Evolutionary conservation across 257 asterid species (phyloP), one percentile per base, ranked within the genome.

Genomic region (Plantago elongata): DNA sequence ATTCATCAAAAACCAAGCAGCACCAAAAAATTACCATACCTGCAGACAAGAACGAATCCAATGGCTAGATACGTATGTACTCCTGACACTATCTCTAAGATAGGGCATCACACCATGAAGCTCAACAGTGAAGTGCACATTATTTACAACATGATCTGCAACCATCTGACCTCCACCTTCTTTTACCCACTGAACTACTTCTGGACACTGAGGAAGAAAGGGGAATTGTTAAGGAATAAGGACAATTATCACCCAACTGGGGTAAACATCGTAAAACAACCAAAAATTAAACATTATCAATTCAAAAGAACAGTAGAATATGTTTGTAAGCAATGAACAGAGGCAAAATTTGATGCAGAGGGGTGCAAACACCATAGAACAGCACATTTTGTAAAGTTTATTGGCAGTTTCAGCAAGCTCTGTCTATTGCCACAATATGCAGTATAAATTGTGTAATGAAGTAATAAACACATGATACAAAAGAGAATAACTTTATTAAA

Each of bases 41-140:
- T 87, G 75, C 52, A 87, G 72, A 73, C 92, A 93, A 79, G 94
- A 87, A 70, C 63, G 82, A 65, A 93, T 77, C 99, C 97, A 93
- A 67, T 93, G 99, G 61, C 94, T 73, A 77, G 99, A 77, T 46
- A 89, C 89, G 63, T 76, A 77, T 61, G 78, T 76, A 71, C 77
- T 67, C 73, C 29, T 52, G 70, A 67, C 70, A 60, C 57, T 64
- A 60, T 60, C 66, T 38, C 72, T 75, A 58, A 30, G 72, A 58
- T 78, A 51, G 60, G 72, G 68, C 40, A 50, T 48, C 9, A 73
- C 81, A 73, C 99, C 99, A 62, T 93, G 99, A 34, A 89, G 77
- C 77, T 87, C 95, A 51, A 93, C 83, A 65, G 57, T 81, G 82
- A 76, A 93, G 77, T 89, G 78, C 66, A 70, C 84, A 67, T 66